Base-by-base conservation (phyloP, 306 rosid species). In the Corylus avellana region DNA sequence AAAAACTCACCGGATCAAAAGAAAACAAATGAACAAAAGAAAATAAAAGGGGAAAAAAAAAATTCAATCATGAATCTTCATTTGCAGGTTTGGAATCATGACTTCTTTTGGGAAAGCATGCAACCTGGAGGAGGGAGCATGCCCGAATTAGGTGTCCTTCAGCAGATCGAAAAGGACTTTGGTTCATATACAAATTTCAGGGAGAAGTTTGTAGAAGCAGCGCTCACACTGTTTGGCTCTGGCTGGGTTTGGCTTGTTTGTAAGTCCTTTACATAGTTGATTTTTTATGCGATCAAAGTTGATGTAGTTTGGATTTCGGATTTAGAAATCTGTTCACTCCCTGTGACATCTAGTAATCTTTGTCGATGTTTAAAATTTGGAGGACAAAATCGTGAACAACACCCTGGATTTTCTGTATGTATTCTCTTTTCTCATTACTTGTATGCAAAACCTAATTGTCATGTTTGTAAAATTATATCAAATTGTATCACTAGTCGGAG, bases 201-300 rank as follows among this genome's bases (percentile, higher is more conserved):
- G 80, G 96, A 91, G 77, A 92, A 87, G 78, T 91, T 95, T 81
- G 62, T 70, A 59, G 91, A 82, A 82, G 87, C 93, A 63, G 89
- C 98, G 37, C 91, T 90, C 70, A 71, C 92, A n/a, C 86, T 79
- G 58, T 91, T 93, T 80, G 99, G 99, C 78, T 95, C 99, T 83
- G 99, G 99, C 70, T 93, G 98, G 99, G 97, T 95, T 88, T 95
- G 99, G 99, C 94, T 95, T 82, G 98, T 95, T 75, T 83, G 99
- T 95, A 87, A 92, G 98, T 90, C 81, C 79, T 62, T 79, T 64
- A 48, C 70, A 57, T 2, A 7, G 42, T 48, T 25, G 37, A 29
- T 62, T 37, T 72, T 73, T 62, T n/a, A 16, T 75, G 25, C 9
- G 6, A 13, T 44, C 7, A 22, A 61, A 27, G 47, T 75, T 61